These are phyloP conservation scores for Pseudogymnoascus sp. DNA, from an alignment of 2,329 filamentous ascomycete genomes.

Conservation along the genomic window DNA sequence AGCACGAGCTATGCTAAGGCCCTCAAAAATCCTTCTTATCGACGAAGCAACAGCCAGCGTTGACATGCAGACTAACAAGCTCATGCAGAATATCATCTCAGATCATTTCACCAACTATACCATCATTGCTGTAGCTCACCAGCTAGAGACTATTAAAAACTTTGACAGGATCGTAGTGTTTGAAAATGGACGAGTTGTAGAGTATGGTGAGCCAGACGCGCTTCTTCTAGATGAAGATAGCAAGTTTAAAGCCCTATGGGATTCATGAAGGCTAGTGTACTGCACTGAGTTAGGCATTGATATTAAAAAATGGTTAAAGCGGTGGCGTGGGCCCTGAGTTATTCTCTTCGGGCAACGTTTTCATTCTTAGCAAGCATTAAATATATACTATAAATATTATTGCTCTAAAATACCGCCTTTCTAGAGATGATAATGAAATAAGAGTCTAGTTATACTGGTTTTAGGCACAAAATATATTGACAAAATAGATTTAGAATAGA, in stretches of 20 bases:
- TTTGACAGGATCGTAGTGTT: slow-evolving; percentile 40
- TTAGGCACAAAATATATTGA: no score
- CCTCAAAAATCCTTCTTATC: slow-evolving; percentile 29
- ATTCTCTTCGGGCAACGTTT: no score
- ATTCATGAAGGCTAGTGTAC: slow-evolving; percentile 10
- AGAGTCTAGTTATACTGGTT: no score
- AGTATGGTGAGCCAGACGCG: slow-evolving; percentile 78
- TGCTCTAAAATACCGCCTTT: no score
- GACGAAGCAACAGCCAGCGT: slow-evolving; percentile 27
- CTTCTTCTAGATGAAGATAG: slow-evolving; percentile 35
- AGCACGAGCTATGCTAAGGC: slow-evolving; percentile 37
- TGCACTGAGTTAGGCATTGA: neutral
- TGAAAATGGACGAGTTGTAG: slow-evolving; percentile 53
- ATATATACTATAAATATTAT: no score
- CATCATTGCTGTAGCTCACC: slow-evolving; percentile 31
- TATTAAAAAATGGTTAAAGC: neutral
- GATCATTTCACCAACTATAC: slow-evolving; percentile 45
- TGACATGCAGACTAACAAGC: slow-evolving; percentile 47
- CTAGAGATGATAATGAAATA: no score
- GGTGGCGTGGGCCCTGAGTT: neutral
- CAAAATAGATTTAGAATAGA: no score
- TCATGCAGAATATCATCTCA: slow-evolving; percentile 46
- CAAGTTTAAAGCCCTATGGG: slow-evolving; percentile 16
- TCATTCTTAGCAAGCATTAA: no score
- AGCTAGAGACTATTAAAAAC: slow-evolving; percentile 33